A percentile compares a stretch with the other conserved stretches of the same genome.
phyloP scores from a whole-genome alignment of 2,329 filamentous ascomycete genomes.

The Neurospora sp. region DNA sequence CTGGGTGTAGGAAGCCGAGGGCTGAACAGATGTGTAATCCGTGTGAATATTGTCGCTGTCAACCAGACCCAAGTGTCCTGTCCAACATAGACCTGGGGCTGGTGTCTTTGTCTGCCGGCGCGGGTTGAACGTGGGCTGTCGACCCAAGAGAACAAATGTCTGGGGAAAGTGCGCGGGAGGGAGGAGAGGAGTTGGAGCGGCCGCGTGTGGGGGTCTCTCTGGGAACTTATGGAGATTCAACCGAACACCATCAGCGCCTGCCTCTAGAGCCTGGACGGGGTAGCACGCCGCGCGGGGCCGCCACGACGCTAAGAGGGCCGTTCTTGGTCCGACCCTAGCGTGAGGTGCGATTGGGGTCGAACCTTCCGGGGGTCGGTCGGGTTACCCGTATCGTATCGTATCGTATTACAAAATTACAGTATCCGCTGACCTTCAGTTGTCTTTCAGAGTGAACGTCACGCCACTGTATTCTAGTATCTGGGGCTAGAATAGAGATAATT shows the following conservation, averaged over 20 bases:
- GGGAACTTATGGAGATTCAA: background rate
- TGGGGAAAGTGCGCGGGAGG: slow-evolving; percentile 16
- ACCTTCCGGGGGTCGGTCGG: background rate
- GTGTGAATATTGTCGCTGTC: background rate
- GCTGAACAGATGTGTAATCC: background rate
- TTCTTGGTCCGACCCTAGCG: background rate
- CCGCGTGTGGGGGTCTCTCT: slow-evolving; percentile 20
- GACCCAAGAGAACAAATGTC: slow-evolving; percentile 12
- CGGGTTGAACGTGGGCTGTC: slow-evolving; percentile 14
- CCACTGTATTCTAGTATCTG: background rate
- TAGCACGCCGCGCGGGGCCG: background rate
- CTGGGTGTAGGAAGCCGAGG: background rate
- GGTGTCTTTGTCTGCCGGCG: slow-evolving; percentile 11
- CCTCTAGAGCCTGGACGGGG: background rate
- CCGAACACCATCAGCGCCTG: background rate
- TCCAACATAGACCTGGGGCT: background rate
- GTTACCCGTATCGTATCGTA: background rate
- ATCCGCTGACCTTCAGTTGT: background rate
- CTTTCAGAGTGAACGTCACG: background rate
- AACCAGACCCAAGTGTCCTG: background rate
- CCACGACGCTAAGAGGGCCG: background rate
- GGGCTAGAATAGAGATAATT: background rate
- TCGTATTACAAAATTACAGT: background rate
- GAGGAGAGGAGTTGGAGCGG: slow-evolving; percentile 12
- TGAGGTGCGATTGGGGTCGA: background rate